These are phyloP conservation scores for Xylariaceae sp. DNA, from an alignment of 2,329 filamentous ascomycete species.

Conservation along the genomic window DNA sequence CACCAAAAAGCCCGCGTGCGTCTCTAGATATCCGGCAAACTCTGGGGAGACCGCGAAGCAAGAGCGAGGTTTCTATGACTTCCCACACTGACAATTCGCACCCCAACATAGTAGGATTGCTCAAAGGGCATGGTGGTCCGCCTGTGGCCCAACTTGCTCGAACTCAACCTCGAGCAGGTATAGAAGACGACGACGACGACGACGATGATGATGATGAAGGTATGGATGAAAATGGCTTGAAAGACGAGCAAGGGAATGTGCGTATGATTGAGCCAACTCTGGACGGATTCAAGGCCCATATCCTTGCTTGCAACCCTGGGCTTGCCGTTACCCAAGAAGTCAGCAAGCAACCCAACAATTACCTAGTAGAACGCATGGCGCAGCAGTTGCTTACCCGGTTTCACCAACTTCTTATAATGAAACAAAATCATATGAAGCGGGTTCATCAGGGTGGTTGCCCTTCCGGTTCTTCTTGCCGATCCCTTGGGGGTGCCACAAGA, in stretches of 20 bases:
- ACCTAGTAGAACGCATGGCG: conserved; percentile 74
- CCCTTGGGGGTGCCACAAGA: conserved; percentile 59
- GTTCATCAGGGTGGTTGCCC: conserved; percentile 52
- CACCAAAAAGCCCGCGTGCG: conserved; percentile 47
- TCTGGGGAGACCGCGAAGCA: conserved; percentile 51
- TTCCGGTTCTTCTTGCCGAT: conserved; percentile 58
- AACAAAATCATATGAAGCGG: conserved; percentile 62
- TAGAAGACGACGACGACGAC: conserved; percentile 55
- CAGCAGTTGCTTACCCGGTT: conserved; percentile 76
- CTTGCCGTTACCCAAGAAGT: conserved; percentile 39
- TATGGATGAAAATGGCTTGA: conserved; percentile 54
- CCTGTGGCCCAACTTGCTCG: conserved; percentile 46
- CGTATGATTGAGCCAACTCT: conserved; percentile 66
- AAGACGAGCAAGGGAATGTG: conserved; percentile 55
- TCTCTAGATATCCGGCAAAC: conserved; percentile 37
- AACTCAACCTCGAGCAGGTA: conserved; percentile 39
- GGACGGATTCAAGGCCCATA: conserved; percentile 70
- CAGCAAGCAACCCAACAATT: conserved; percentile 39
- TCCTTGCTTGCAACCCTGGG: conserved; percentile 67
- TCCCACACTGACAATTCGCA: conserved; percentile 35
- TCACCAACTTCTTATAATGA: conserved; percentile 65
- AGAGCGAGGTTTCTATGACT: conserved; percentile 45
- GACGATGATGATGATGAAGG: conserved; percentile 56
- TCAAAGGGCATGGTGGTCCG: conserved; percentile 49
- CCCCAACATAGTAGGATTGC: conserved; percentile 44